These are phyloP conservation scores for Penicillium coprophilum DNA, from an alignment of 495 filamentous ascomycete species.

Conservation along the genomic window DNA sequence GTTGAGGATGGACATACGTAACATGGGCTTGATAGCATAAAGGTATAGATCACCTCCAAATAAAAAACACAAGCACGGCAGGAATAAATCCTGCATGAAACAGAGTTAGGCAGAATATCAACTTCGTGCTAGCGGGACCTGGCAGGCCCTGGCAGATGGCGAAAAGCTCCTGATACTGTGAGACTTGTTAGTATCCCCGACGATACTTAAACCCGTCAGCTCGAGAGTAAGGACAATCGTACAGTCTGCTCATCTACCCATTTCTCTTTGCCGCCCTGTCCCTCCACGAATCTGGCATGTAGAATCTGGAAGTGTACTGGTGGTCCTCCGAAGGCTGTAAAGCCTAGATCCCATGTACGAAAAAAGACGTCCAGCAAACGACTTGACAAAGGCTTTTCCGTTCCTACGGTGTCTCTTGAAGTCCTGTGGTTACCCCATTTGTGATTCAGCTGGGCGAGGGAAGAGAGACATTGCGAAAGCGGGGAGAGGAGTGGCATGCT, in stretches of 20 bases:
- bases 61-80: not conserved
- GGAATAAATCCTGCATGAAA: not conserved
- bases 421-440: not conserved
- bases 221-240: not conserved
- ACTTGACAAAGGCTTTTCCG: not conserved
- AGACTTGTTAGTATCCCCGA: not conserved
- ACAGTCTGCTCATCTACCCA: conserved; percentile 80
- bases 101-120: not conserved
- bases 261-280: conserved; percentile 41
- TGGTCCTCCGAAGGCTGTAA: conserved; percentile 71
- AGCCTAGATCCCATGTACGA: conserved; percentile 64
- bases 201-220: not conserved
- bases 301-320: conserved; percentile 71
- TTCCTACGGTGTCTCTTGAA: not conserved
- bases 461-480: not conserved
- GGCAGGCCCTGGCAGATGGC: not conserved
- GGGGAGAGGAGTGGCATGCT: not conserved
- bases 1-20: not conserved
- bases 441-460: not conserved
- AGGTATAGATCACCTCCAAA: not conserved
- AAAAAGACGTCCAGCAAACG: conserved; percentile 37
- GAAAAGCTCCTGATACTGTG: not conserved
- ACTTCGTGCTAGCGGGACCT: not conserved
- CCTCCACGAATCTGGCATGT: conserved; percentile 64
- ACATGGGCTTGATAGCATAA: not conserved